Conservation (phyloP, 345 rosid genomes). For the Melaleuca alternifolia region DNA sequence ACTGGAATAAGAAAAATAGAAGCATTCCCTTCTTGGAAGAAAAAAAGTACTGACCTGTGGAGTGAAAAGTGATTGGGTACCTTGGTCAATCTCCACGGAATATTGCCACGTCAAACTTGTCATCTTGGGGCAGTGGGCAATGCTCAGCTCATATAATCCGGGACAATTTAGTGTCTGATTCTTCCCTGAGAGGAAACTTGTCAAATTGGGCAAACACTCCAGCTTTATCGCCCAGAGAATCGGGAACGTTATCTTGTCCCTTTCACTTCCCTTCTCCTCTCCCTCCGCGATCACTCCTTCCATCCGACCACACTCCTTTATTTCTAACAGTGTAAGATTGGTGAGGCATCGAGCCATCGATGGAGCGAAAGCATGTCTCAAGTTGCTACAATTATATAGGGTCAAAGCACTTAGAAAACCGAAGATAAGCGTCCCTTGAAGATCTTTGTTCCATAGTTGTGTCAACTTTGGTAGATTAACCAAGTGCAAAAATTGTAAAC, state of each 20-base stretch:
- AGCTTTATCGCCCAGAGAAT: fast-evolving
- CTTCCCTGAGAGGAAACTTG: background rate
- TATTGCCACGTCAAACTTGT: background rate
- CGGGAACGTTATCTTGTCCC: background rate
- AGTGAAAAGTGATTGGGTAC: background rate
- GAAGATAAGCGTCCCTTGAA: background rate
- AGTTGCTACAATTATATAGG: background rate
- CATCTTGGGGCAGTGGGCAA: background rate
- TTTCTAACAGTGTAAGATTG: fast-evolving
- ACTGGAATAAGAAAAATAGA: background rate
- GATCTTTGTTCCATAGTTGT: background rate
- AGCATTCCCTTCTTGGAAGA: no score
- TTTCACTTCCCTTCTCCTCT: fast-evolving
- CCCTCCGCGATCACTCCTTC: background rate
- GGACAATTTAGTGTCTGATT: background rate
- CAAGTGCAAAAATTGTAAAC: background rate
- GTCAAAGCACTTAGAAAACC: background rate
- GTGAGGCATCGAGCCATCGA: background rate
- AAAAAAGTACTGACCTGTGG: background rate
- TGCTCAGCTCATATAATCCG: background rate
- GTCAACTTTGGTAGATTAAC: background rate
- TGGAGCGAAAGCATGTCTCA: background rate
- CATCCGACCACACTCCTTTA: background rate
- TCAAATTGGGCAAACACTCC: background rate
- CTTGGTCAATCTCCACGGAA: background rate